Evolutionary conservation across 495 filamentous ascomycete genomes (phyloP), one percentile per base, ranked within the genome.

Genomic region (Letharia lupina): DNA sequence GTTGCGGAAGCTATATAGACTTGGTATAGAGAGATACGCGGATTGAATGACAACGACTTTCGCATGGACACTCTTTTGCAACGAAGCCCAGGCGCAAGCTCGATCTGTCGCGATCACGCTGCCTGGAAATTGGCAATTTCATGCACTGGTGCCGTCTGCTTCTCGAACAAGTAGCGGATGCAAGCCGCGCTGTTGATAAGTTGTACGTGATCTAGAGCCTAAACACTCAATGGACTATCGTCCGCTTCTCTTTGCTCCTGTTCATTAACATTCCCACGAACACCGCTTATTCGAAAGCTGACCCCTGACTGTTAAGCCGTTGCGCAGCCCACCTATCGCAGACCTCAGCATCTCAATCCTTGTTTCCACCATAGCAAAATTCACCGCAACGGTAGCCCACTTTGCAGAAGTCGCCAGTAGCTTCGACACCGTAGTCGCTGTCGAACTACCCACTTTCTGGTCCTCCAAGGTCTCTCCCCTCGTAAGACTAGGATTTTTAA

Each of bases 381-480:
- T 20, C 28, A 69, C 5, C 7, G 59, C 60, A 28, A 70, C 3
- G 0, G 20, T 8, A 15, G n/a, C 59, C 61, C 23, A 47, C 23
- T 52, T 65, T n/a, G 65, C 35, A 11, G 18, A 41, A n/a, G n/a
- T 44, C 33, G 16, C 47, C 4, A 66, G 12, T 16, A n/a, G 16
- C 23, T 8, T n/a, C 16, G 6, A 45, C n/a, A 59, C 0, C 12
- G n/a, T 8, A n/a, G 33, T 35, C 16, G 13, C 35, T 8, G 31
- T 58, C n/a, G 59, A 10, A 15, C 13, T n/a, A 41, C 60, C 54
- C 2, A 68, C 44, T 13, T 41, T 62, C 59, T 70, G 70, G 48
- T 70, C 70, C 6, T 52, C 33, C 40, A 68, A 65, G 2, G n/a
- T 31, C 37, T 70, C 70, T 41, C 62, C 65, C n/a, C 62, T 52